A percentile compares a stretch with the other conserved stretches of the same genome.
Evolutionary conservation across 805 yeast species (phyloP).

Genomic region (Maudiozyma bulderi): DNA sequence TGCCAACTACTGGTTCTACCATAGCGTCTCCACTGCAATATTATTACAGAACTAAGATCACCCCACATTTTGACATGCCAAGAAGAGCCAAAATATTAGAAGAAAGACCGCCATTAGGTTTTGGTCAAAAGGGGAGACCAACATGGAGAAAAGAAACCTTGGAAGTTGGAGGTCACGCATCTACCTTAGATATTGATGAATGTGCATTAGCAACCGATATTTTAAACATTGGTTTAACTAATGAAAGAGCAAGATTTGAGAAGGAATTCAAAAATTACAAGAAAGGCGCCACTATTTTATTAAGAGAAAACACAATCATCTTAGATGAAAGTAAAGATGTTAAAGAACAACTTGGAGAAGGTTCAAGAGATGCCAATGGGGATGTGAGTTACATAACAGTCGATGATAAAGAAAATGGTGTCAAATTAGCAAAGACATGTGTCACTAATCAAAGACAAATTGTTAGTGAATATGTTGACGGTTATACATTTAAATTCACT

Average conservation of each 20-base stretch:
- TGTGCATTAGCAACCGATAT: slow-evolving; percentile 82
- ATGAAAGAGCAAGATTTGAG: slow-evolving; percentile 53
- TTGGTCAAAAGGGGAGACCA: slow-evolving; percentile 78
- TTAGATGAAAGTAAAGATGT: slow-evolving; percentile 19
- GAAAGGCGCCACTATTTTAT: slow-evolving; percentile 77
- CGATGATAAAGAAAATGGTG: slow-evolving; percentile 21
- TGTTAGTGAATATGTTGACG: slow-evolving; percentile 67
- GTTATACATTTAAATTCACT: slow-evolving; percentile 72
- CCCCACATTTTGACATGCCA: slow-evolving; percentile 90
- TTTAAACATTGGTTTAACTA: slow-evolving; percentile 60
- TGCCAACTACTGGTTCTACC: slow-evolving; percentile 58
- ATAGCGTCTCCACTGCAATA: slow-evolving; percentile 69
- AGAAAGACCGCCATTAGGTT: slow-evolving; percentile 68
- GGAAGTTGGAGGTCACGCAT: slow-evolving; percentile 46
- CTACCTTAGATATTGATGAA: slow-evolving; percentile 84
- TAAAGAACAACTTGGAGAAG: slow-evolving; percentile 33
- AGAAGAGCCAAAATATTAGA: slow-evolving; percentile 37
- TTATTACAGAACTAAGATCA: slow-evolving; percentile 81
- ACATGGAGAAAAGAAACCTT: slow-evolving; percentile 43
- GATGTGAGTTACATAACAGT: slow-evolving; percentile 32
- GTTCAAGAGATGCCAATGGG: slow-evolving; percentile 35
- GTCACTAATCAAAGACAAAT: slow-evolving; percentile 71
- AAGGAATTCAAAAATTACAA: slow-evolving; percentile 40
- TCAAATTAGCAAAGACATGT: slow-evolving; percentile 50
- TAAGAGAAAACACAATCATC: slow-evolving; percentile 65